phyloP scores from a whole-genome alignment of 1,284 basidiomycete species.

The Rhodotorula sp. region DNA sequence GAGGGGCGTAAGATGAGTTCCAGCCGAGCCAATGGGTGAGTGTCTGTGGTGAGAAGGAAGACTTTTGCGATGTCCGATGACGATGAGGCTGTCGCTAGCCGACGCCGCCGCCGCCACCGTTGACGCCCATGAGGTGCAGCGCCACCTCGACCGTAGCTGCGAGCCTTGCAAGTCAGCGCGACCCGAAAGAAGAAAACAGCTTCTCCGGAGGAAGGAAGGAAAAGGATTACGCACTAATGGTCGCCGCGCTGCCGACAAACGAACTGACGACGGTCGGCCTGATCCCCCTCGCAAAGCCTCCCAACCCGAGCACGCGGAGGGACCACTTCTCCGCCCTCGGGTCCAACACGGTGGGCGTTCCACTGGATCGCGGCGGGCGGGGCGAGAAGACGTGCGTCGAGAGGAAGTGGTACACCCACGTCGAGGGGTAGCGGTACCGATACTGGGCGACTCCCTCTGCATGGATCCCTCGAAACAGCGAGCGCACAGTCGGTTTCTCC shows the following conservation, averaged over 20 bases:
- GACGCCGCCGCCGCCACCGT: constrained; percentile 28
- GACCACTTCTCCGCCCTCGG: constrained; percentile 37
- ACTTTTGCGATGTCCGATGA: no score
- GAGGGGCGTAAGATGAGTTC: no score
- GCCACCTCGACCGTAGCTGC: constrained; percentile 35
- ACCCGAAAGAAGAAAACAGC: background rate
- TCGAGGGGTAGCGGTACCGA: constrained; percentile 40
- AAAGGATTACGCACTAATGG: constrained; percentile 39
- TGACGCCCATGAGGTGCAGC: constrained; percentile 31
- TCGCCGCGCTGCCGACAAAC: constrained; percentile 44
- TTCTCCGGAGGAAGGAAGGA: background rate
- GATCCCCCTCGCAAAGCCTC: constrained; percentile 40
- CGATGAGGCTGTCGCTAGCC: constrained; percentile 11
- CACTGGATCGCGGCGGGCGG: constrained; percentile 4
- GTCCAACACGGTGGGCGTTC: constrained; percentile 17
- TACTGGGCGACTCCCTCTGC: constrained; percentile 34
- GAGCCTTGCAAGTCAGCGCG: no score
- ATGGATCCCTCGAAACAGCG: constrained; percentile 37
- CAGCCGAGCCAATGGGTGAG: no score
- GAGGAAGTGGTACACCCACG: constrained; percentile 36
- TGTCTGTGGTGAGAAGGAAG: no score
- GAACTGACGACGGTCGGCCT: constrained; percentile 42
- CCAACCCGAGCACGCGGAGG: constrained; percentile 35
- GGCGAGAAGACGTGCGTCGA: constrained; percentile 19
- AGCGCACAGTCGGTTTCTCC: background rate